Evolutionary conservation across 129 eudicot species (phyloP), one percentile per base, ranked within the genome.

Genomic region (Lactuca sativa): DNA sequence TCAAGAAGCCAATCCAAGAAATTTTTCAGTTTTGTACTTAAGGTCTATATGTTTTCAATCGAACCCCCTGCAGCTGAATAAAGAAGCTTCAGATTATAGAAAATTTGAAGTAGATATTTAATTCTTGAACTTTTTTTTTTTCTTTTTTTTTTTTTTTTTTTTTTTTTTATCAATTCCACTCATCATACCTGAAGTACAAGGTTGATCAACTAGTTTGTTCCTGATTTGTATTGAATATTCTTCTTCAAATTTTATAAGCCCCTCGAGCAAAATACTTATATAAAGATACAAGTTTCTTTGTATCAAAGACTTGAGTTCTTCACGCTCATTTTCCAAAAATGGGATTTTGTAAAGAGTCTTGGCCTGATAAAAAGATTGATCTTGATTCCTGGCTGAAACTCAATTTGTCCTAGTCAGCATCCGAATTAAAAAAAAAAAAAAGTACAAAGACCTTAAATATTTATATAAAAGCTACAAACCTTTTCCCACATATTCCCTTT

Each of bases 1-100:
- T 82, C 77, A 55, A 87, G 85, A 66, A 93, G 90, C 95, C 95
- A 90, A 56, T 87, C 89, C 3, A 89, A 87, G 62, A 90, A 90
- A n/a, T 18, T 13, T 74, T 75, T 67, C 41, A 90, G 70, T 66
- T 75, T 74, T 51, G 55, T 57, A 77, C 76, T 63, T 60, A 93
- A 65, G 17, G 88, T 66, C 74, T 86, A 89, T 6, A 60, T 63
- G 52, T 80, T 58, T 57, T 70, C 79, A 8, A 67, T 80, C 10
- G 66, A 41, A 51, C 38, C 51, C 65, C 60, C 82, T 77, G 78
- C 66, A 38, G 52, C 79, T 60, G 64, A 14, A 75, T 49, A 67
- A 15, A 37, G 10, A 66, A 59, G 31, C 59, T 69, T 60, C 70
- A 66, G 55, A 66, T 44, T 49, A 37, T 13, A 75, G 54, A 21